phyloP scores from a whole-genome alignment of 2,329 filamentous ascomycete species.

The Teratosphaeriaceae sp. region DNA sequence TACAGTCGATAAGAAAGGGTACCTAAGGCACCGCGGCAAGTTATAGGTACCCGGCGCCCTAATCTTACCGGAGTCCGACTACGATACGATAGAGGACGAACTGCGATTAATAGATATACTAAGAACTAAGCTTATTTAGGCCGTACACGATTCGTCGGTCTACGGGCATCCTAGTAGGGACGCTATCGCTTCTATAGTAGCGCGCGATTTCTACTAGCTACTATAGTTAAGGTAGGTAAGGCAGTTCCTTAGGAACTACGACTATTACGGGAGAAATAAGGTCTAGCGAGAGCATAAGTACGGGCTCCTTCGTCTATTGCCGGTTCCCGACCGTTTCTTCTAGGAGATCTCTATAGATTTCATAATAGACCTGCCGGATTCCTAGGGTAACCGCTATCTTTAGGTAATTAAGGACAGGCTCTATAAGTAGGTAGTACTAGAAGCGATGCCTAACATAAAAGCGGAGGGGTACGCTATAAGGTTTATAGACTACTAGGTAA shows the following conservation, averaged over 20 bases:
- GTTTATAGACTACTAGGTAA: constrained; percentile 1
- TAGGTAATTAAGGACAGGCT: constrained; percentile 4
- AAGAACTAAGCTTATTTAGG: constrained; percentile 1
- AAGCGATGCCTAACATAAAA: background rate
- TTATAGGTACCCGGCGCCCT: background rate
- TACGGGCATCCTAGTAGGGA: background rate
- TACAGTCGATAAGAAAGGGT: background rate
- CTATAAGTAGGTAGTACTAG: background rate
- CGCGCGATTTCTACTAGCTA: constrained; percentile 1
- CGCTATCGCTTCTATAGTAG: constrained; percentile 1
- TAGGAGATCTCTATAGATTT: constrained; percentile 4
- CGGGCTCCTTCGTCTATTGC: background rate
- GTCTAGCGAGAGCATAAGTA: constrained; percentile 4
- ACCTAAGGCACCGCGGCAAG: background rate
- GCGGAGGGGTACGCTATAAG: background rate
- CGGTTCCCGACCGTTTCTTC: constrained; percentile 1
- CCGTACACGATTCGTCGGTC: constrained; percentile 1
- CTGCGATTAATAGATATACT: background rate
- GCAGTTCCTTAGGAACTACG: constrained; percentile 2
- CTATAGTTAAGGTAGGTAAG: background rate
- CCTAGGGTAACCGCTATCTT: background rate
- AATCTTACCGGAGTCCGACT: background rate
- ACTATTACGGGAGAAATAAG: constrained; percentile 2
- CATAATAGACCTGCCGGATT: background rate
- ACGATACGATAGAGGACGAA: background rate